Percentiles rank a stretch among this genome's conserved stretches.
Conservation (phyloP, 805 yeast genomes). For the Isabelozyma heimii region DNA sequence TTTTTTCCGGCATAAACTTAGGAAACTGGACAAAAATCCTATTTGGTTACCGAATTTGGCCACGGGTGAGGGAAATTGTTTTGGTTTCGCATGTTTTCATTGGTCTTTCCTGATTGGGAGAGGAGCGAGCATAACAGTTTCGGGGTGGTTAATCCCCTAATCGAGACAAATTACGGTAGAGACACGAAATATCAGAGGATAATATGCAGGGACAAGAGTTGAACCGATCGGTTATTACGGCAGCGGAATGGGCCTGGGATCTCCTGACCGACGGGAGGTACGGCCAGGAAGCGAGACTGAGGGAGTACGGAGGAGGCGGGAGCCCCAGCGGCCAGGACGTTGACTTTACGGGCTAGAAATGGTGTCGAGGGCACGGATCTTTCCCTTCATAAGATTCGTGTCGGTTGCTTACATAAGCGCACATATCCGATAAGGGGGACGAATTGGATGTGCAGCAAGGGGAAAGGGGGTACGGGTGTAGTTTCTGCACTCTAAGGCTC, state of each 20-base stretch:
- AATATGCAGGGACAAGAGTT: not conserved
- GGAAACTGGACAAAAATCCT: not conserved
- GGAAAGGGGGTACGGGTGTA: not conserved
- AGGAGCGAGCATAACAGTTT: not conserved
- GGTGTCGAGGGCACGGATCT: not conserved
- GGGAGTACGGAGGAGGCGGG: not conserved
- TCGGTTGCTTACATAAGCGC: not conserved
- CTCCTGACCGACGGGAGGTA: not conserved
- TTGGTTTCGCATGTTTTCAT: not conserved
- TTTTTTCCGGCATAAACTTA: not conserved
- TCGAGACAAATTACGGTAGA: not conserved
- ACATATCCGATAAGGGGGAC: not conserved
- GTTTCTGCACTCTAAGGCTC: not conserved
- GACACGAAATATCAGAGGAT: not conserved
- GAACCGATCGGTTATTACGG: not conserved
- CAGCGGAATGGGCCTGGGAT: not conserved
- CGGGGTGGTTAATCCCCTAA: not conserved
- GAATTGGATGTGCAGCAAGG: too few relatives aligned
- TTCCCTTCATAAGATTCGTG: not conserved
- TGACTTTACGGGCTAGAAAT: not conserved
- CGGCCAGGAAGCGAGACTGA: not conserved
- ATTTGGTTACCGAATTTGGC: not conserved
- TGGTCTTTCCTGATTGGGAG: not conserved
- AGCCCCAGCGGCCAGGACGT: not conserved
- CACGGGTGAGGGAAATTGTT: not conserved